Evolutionary conservation across 192 early-diverging fungal genomes (phyloP).

Genomic region (Coemansia sp.): DNA sequence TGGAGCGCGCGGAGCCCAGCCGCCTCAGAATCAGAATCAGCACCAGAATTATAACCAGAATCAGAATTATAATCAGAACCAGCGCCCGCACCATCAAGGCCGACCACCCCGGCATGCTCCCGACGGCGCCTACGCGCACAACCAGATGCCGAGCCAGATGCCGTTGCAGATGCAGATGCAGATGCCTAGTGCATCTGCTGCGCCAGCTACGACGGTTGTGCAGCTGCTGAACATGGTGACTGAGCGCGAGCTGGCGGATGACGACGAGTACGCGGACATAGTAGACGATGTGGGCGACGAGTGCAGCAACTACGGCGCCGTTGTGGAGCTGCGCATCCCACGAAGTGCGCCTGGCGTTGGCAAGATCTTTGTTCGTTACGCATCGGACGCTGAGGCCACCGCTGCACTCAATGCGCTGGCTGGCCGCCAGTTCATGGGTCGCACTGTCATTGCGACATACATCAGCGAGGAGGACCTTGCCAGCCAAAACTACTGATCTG

Average conservation of each 20-base stretch:
- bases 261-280: conserved; percentile 88
- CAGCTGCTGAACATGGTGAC: conserved; percentile 96
- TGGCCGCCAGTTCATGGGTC: conserved; percentile 89
- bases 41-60: not conserved
- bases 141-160: conserved; percentile 39
- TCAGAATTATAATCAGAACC: too few species aligned
- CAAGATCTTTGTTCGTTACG: conserved; percentile 90
- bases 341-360: conserved; percentile 79
- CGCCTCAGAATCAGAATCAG: conserved; percentile 3
- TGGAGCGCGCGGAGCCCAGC: conserved; percentile 61
- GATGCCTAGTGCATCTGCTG: conserved; percentile 55
- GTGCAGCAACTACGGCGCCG: conserved; percentile 80
- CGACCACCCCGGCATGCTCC: not conserved
- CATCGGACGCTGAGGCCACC: conserved; percentile 59
- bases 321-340: conserved; percentile 83
- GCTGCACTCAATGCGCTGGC: conserved; percentile 78
- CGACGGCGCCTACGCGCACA: not conserved
- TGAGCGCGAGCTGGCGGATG: conserved; percentile 77
- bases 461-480: conserved; percentile 73
- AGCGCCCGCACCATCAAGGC: conserved; percentile 36
- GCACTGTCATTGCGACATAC: conserved; percentile 89
- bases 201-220: conserved; percentile 79
- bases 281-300: conserved; percentile 89
- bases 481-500: conserved; percentile 61
- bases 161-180: conserved; percentile 11